phyloP scores from a whole-genome alignment of 805 yeast species.

The Metschnikowia chrysomelidarum region DNA sequence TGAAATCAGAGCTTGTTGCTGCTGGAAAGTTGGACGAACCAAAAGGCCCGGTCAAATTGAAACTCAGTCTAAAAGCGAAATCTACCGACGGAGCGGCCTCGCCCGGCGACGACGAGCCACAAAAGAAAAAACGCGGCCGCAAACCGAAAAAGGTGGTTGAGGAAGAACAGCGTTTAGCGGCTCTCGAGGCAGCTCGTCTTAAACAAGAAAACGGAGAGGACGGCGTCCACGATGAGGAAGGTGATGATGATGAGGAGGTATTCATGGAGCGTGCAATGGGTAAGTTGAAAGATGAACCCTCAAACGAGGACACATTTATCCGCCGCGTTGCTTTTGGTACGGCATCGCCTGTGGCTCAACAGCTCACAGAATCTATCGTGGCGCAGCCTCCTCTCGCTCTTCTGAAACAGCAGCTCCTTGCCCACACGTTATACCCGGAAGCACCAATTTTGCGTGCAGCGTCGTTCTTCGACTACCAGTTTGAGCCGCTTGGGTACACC shows the following conservation, averaged over 20 bases:
- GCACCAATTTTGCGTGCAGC: constrained; percentile 26
- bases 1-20: constrained; percentile 24
- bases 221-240: constrained; percentile 11
- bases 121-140: constrained; percentile 23
- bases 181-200: constrained; percentile 12
- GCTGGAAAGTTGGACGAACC: constrained; percentile 21
- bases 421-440: constrained; percentile 31
- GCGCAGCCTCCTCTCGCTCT: constrained; percentile 17
- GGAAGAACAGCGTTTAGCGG: constrained; percentile 19
- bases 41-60: constrained; percentile 25
- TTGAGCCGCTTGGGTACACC: constrained; percentile 36
- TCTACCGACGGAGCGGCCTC: constrained; percentile 9
- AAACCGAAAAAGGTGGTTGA: constrained; percentile 23
- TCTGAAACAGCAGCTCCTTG: constrained; percentile 24
- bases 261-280: constrained; percentile 17
- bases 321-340: constrained; percentile 16
- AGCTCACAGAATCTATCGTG: constrained; percentile 12
- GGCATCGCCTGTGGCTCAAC: constrained; percentile 12
- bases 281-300: constrained; percentile 14
- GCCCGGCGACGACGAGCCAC: constrained; percentile 14
- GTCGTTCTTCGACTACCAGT: constrained; percentile 35
- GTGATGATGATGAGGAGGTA: constrained; percentile 7
- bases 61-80: constrained; percentile 28
- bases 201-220: constrained; percentile 12
- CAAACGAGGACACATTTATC: constrained; percentile 19